Evolutionary conservation across 2,329 filamentous ascomycete genomes (phyloP), one percentile per base, ranked within the genome.

Genomic region (Alternaria arbusti): DNA sequence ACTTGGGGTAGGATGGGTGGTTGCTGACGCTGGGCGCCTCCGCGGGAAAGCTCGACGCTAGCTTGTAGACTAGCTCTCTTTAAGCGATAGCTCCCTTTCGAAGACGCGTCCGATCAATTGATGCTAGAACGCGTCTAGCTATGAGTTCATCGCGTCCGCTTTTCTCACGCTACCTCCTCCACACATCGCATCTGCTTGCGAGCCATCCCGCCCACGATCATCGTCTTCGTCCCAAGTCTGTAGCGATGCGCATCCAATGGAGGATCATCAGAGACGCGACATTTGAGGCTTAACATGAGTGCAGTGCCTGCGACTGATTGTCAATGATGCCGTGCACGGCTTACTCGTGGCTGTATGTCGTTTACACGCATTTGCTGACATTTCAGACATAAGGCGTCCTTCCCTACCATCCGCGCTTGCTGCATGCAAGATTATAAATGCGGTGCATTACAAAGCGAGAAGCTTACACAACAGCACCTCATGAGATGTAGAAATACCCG

Each of bases 361-460:
- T 22, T 32, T 2, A 20, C 2, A 15, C 25, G 1, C 15, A 13
- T 30, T 30, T 32, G 26, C 47, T 32, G 47, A 51, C 17, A 11
- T 1, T 28, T 9, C 15, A 20, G n/a, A 51, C 12, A 3, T 51
- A 10, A 12, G 13, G 47, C 12, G 47, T 22, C 3, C 12, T 32
- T 25, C 11, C 10, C 20, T 17, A 5, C 11, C 2, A 32, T 32
- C 20, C 30, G 44, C 30, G 22, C 30, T 26, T 30, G 8, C 17
- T n/a, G 20, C n/a, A 15, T 17, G 50, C 13, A 13, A 28, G 58
- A 44, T 56, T 60, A 60, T 47, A 47, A 57, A 61, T 61, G 23
- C 20, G 12, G 1, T 25, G 23, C 22, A 49, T 56, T 49, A 60
- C 28, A 40, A 61, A 57, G 49, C 49, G 13, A 52, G 2, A 36